These are phyloP conservation scores for Acanthamoeba rhysodes DNA, from an alignment of 208 protist genomes.

Conservation along the genomic window DNA sequence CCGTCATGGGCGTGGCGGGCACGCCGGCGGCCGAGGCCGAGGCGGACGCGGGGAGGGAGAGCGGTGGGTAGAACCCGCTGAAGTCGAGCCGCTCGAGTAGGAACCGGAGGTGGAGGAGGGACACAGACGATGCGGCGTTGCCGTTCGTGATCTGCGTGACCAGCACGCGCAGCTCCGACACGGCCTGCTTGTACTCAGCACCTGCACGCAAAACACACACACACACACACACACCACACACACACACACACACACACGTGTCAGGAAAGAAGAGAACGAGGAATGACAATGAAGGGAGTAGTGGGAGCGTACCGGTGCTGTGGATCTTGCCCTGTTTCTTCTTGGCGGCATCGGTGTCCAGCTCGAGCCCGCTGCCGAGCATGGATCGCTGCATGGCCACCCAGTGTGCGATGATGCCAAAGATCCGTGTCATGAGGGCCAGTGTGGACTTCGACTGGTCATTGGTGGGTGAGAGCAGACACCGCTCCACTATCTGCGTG, in stretches of 20 bases:
- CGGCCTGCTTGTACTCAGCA: conserved; percentile 46
- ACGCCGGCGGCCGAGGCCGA: background rate
- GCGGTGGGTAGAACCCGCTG: conserved; percentile 8
- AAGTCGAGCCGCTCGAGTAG: conserved; percentile 53
- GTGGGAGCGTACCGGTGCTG: background rate
- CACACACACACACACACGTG: background rate
- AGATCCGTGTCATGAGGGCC: background rate
- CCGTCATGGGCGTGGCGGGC: background rate
- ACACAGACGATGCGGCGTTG: background rate
- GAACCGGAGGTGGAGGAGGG: conserved; percentile 45
- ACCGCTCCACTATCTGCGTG: conserved; percentile 17
- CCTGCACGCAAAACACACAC: background rate
- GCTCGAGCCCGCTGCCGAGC: conserved; percentile 53
- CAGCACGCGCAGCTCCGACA: conserved; percentile 40
- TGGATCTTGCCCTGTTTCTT: background rate
- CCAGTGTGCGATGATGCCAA: conserved; percentile 4
- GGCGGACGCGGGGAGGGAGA: background rate
- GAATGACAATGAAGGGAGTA: background rate
- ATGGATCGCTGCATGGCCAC: conserved; percentile 4
- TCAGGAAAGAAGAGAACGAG: background rate
- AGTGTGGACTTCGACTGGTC: background rate
- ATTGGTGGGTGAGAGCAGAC: conserved; percentile 12
- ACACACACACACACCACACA: background rate
- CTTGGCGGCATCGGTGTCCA: background rate
- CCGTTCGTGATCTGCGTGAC: conserved; percentile 44